These are phyloP conservation scores for Cupressus sempervirens DNA, from an alignment of 75 land plant species.

Conservation along the genomic window DNA sequence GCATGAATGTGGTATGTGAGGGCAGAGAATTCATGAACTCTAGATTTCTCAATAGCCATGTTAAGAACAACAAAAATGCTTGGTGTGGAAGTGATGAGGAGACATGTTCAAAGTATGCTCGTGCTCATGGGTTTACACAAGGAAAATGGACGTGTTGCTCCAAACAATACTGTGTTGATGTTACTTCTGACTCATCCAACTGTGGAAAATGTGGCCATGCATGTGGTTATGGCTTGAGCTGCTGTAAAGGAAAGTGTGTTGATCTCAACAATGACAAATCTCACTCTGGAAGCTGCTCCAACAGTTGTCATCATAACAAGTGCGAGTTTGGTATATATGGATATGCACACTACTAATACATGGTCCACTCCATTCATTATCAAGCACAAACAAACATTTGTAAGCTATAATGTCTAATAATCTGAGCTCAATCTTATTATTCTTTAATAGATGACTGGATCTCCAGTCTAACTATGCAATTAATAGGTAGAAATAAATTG, in stretches of 20 bases:
- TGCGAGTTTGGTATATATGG: background rate
- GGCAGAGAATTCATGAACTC: background rate
- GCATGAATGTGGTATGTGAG: slow-evolving; percentile 6
- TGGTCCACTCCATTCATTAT: no score
- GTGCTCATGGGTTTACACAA: background rate
- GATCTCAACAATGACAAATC: background rate
- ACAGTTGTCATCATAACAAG: background rate
- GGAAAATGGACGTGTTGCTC: background rate
- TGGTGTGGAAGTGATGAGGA: background rate
- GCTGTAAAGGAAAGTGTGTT: background rate
- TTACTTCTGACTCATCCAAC: background rate
- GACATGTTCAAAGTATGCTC: background rate
- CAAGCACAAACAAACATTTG: no score
- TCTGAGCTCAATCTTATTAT: no score
- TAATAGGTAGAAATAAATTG: no score
- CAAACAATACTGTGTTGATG: background rate
- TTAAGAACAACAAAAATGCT: background rate
- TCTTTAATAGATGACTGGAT: no score
- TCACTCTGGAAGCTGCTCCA: background rate
- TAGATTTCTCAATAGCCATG: background rate
- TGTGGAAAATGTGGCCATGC: background rate
- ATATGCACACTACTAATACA: background rate
- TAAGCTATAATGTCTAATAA: no score
- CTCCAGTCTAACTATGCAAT: no score
- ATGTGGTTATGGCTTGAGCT: slow-evolving; percentile 1